Base-by-base conservation (phyloP, 345 rosid species). In the Rhizophora apiculata region DNA sequence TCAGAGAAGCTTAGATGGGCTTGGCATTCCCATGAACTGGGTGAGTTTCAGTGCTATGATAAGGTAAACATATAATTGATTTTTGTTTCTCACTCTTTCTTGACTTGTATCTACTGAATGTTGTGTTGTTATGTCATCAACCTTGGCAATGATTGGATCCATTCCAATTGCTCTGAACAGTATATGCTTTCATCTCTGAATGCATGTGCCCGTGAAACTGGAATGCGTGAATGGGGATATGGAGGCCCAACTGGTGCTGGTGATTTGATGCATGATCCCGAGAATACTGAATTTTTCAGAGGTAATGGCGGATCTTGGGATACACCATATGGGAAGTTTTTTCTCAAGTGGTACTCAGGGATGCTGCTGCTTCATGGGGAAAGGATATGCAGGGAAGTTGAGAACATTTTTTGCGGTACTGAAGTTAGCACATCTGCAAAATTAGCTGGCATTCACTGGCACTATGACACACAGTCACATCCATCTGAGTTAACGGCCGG, bases 31-130 rank as follows among this genome's bases (percentile, higher is more conserved):
- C 78, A 69, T 58, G 86, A 81, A 74, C 74, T 78, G 64, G 86
- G 86, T 62, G 86, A 85, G 72, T 83, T 85, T 74, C 86, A 83
- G 26, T 85, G 85, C 78, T 81, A 81, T 60, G 89, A 85, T 71
- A 85, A 85, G 89, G 87, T 85, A 65, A 37, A 59, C 29, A 36
- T 70, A 68, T 36, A 15, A 60, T 46, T 71, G 20, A 34, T 64
- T 31, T 36, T 63, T 21, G 8, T 31, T 62, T 53, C 19, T 15
- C 19, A 43, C 49, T 13, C 18, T 43, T 43, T 13, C 18, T 43
- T 13, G 2, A 7, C 37, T 3, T 43, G 19, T 43, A 43, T 43
- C 19, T 15, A 43, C 49, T 43, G 49, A 43, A 43, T 43, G 18
- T 43, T 43, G 6, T 11, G 21, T 21, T 32, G 21, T 19, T 6